phyloP scores from a whole-genome alignment of 176 grass and related monocot genomes.

The Lolium multiflorum region DNA sequence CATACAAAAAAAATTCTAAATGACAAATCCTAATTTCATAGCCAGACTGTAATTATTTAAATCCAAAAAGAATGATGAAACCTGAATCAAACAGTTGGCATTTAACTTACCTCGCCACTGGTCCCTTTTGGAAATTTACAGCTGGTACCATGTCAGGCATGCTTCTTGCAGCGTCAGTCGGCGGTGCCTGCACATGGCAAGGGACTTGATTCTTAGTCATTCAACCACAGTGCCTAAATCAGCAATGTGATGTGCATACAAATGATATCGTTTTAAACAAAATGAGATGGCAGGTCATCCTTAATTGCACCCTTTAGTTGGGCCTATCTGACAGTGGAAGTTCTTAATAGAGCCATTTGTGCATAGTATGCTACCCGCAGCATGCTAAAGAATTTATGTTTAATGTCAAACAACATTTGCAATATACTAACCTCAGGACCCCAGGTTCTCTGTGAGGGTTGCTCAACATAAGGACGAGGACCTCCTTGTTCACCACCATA shows the following conservation, averaged over 20 bases:
- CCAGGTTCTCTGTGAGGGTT: conserved; percentile 59
- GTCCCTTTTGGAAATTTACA: conserved; percentile 57
- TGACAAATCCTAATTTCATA: background rate
- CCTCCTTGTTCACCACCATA: conserved; percentile 60
- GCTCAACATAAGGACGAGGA: conserved; percentile 54
- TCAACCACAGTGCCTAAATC: conserved; percentile 15
- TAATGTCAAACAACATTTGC: background rate
- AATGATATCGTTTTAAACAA: conserved; percentile 1
- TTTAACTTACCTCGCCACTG: conserved; percentile 48
- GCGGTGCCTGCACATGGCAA: conserved; percentile 48
- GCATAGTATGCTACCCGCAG: conserved; percentile 9
- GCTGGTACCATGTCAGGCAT: conserved; percentile 45
- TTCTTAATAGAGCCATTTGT: conserved; percentile 7
- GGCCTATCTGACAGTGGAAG: background rate
- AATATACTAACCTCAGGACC: conserved; percentile 60
- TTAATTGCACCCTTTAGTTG: background rate
- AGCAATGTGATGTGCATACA: conserved; percentile 8
- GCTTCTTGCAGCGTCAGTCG: conserved; percentile 45
- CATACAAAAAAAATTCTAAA: conserved; percentile 2
- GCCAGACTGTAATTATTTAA: background rate
- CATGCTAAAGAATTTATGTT: conserved; percentile 16
- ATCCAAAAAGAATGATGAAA: background rate
- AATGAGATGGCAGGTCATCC: background rate
- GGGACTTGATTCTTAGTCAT: conserved; percentile 23
- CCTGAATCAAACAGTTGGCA: background rate